Evolutionary conservation across 352 stramenopile species (phyloP).

Genomic region (Phytophthora hybrid): DNA sequence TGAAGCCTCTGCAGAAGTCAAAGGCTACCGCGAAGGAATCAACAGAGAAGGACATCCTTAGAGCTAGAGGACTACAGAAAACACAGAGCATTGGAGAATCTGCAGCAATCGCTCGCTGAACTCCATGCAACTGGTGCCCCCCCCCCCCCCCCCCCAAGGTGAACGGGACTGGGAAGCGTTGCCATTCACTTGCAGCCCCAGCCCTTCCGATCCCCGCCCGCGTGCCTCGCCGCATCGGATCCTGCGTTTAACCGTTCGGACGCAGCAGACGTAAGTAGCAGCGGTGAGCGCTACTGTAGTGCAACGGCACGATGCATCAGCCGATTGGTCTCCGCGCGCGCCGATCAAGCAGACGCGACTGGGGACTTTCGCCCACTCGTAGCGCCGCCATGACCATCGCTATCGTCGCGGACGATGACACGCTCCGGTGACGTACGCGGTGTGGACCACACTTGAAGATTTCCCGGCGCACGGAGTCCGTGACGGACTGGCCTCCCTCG

Average conservation of each 20-base stretch:
- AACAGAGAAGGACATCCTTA: neutral
- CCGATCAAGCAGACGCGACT: constrained; percentile 21
- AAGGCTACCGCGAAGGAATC: neutral
- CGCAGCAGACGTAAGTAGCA: neutral
- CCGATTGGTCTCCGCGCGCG: constrained; percentile 13
- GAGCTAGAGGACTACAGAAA: no score
- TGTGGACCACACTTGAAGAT: constrained; percentile 28
- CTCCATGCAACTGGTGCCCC: neutral
- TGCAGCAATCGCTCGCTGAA: constrained; percentile 1
- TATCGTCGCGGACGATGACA: neutral
- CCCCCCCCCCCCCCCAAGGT: no score
- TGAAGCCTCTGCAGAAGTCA: no score
- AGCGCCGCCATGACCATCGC: neutral
- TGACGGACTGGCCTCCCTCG: neutral
- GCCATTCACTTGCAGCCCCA: constrained; percentile 12
- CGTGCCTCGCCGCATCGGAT: neutral
- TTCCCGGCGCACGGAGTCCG: neutral
- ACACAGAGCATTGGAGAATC: neutral
- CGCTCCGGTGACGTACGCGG: constrained; percentile 8
- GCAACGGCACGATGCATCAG: constrained; percentile 16
- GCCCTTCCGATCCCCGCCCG: constrained; percentile 8
- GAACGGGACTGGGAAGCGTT: no score
- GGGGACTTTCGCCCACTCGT: constrained; percentile 26
- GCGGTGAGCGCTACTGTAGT: neutral
- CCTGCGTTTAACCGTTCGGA: neutral